A percentile compares a stretch with the other conserved stretches of the same genome.
phyloP scores from a whole-genome alignment of 2,329 filamentous ascomycete species.

The Stagonosporopsis chrysanthemi region DNA sequence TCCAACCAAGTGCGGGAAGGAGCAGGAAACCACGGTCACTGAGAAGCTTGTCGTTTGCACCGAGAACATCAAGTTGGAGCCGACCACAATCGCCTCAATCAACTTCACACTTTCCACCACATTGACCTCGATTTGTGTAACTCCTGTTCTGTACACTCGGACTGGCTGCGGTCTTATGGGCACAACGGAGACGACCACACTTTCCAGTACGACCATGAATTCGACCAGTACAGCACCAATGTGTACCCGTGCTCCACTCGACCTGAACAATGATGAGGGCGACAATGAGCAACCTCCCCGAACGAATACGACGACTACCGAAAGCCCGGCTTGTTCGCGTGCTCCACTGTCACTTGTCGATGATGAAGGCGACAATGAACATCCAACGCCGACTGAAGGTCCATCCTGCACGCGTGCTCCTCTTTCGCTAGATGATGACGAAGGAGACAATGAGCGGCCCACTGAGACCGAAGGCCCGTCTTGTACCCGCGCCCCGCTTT shows the following conservation, averaged over 20 bases:
- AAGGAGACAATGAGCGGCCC: slow-evolving; percentile 33
- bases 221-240: slow-evolving; percentile 19
- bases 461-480: slow-evolving; percentile 9
- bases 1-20: slow-evolving; percentile 24
- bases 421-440: slow-evolving; percentile 40
- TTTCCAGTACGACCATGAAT: slow-evolving; percentile 9
- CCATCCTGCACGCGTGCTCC: slow-evolving; percentile 31
- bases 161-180: slow-evolving; percentile 26
- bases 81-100: slow-evolving; percentile 17
- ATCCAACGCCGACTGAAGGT: background rate
- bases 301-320: background rate
- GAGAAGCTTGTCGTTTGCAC: slow-evolving; percentile 32
- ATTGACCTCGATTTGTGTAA: slow-evolving; percentile 26
- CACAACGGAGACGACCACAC: slow-evolving; percentile 21
- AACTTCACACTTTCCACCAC: slow-evolving; percentile 22
- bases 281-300: slow-evolving; percentile 25
- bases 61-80: slow-evolving; percentile 12
- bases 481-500: slow-evolving; percentile 33
- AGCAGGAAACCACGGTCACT: slow-evolving; percentile 33
- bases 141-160: slow-evolving; percentile 21
- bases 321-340: slow-evolving; percentile 25
- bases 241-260: slow-evolving; percentile 30
- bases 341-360: slow-evolving; percentile 37
- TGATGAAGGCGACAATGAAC: slow-evolving; percentile 38
- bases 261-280: slow-evolving; percentile 40